Evolutionary conservation across 768 basidiomycete species (phyloP), one percentile per base, ranked within the genome.

Genomic region (Pulveroboletus sp.): DNA sequence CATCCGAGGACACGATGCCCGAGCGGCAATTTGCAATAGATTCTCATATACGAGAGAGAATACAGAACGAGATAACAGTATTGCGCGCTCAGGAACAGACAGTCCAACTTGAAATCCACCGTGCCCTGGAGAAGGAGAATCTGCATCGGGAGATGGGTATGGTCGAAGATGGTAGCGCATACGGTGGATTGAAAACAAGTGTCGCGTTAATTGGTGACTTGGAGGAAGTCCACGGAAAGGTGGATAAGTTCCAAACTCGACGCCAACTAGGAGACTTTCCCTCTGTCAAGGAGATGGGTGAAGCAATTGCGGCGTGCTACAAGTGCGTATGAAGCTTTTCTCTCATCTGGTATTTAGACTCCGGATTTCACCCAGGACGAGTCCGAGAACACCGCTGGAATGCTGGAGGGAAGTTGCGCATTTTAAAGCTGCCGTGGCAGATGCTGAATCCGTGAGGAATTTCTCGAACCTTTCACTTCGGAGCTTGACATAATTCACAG

Each of bases 51-150:
- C 84, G 82, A 32, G 71, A 80, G 33, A 79, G 82, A 35, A 93
- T 94, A 51, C 75, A 82, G 36, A 73, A 72, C 34, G 90, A 91
- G 65, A 71, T 91, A 16, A 67, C 75, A 24, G 77, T 77, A 34
- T 72, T 94, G 55, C 82, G 79, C 27, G 70, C 75, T 24, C 82
- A 90, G 60, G 90, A 91, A 65, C 80, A 81, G 50, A 64, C 72
- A 31, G 83, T 94, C 11, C 80, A 78, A 36, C 70, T 74, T 40
- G 80, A 90, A 69, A 91, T 94, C 29, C 85, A 89, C 59, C 72
- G 65, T 27, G 89, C 87, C 2, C 73, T 94, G 40, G 87, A 94
- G 73, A 86, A 84, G 71, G 91, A 94, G 72, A 94, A 94, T 68
- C 66, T 94, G 43, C 87, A 92, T 66, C 76, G 78, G 49, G 90